phyloP scores from a whole-genome alignment of 306 rosid genomes.

The Macrotyloma uniflorum region DNA sequence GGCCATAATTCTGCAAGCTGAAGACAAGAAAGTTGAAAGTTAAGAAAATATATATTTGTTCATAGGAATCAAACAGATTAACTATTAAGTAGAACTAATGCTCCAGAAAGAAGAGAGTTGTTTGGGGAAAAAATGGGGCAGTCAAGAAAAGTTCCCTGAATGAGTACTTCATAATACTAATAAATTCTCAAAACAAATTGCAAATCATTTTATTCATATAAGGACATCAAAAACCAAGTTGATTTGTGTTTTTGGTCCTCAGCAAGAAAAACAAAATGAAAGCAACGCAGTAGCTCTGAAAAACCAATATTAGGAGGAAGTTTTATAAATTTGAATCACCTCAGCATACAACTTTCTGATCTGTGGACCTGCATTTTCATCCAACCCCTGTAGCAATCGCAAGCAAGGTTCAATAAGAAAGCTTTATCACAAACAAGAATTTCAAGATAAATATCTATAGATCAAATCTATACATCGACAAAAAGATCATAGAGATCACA shows the following conservation, averaged over 20 bases:
- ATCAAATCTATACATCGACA: slow-evolving; percentile 72
- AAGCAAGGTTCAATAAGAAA: slow-evolving; percentile 39
- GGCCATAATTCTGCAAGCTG: slow-evolving; percentile 98
- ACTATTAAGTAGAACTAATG: slow-evolving; percentile 7
- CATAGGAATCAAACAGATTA: slow-evolving; percentile 20
- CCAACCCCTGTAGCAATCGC: slow-evolving; percentile 80
- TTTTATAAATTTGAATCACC: slow-evolving; percentile 54
- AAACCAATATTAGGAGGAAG: slow-evolving; percentile 8
- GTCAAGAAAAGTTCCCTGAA: neutral
- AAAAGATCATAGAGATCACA: slow-evolving; percentile 98
- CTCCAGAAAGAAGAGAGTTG: slow-evolving; percentile 25
- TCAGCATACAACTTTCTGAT: slow-evolving; percentile 87
- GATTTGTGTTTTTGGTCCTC: slow-evolving; percentile 28
- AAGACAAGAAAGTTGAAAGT: slow-evolving; percentile 31
- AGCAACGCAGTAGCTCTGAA: slow-evolving; percentile 16
- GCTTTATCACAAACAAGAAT: slow-evolving; percentile 24
- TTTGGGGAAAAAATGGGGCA: neutral
- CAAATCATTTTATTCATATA: slow-evolving; percentile 17
- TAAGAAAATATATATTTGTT: neutral
- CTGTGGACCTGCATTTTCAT: slow-evolving; percentile 92
- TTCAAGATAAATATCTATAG: slow-evolving; percentile 35
- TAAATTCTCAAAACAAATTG: slow-evolving; percentile 11
- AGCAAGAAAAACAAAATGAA: slow-evolving; percentile 29
- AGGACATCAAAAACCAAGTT: slow-evolving; percentile 32
- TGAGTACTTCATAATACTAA: slow-evolving; percentile 19